A percentile compares a stretch with the other conserved stretches of the same genome.
Evolutionary conservation across 2,329 filamentous ascomycete genomes (phyloP).

Genomic region (Cryphonectria nitschkei): DNA sequence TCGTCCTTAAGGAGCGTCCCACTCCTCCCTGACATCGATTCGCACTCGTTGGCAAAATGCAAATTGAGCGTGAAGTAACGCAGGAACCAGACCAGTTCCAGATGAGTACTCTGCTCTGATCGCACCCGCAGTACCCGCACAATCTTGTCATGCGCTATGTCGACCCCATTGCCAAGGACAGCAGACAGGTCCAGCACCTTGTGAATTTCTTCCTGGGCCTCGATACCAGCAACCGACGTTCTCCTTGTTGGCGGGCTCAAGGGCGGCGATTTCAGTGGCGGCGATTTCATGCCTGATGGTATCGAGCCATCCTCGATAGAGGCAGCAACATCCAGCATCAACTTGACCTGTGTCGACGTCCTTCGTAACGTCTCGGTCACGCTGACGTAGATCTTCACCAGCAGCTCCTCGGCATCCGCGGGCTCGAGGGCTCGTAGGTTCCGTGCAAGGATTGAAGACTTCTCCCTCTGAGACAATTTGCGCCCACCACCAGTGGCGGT

Average conservation of each 20-base stretch:
- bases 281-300: constrained; percentile 49
- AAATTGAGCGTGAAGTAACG: constrained; percentile 83
- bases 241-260: constrained; percentile 52
- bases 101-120: constrained; percentile 70
- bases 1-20: constrained; percentile 76
- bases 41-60: constrained; percentile 84
- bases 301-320: constrained; percentile 56
- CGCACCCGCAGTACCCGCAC: constrained; percentile 77
- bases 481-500: constrained; percentile 68
- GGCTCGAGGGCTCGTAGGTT: constrained; percentile 85
- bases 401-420: constrained; percentile 81
- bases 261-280: constrained; percentile 54
- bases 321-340: constrained; percentile 92
- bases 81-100: constrained; percentile 72
- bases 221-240: constrained; percentile 45
- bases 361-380: constrained; percentile 86
- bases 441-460: constrained; percentile 82
- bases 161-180: constrained; percentile 77
- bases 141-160: constrained; percentile 77
- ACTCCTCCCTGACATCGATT: constrained; percentile 79
- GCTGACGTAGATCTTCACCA: constrained; percentile 81
- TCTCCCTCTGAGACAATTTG: constrained; percentile 79
- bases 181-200: constrained; percentile 77
- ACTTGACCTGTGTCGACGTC: constrained; percentile 88
- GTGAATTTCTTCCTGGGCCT: constrained; percentile 75